Evolutionary conservation across 768 basidiomycete genomes (phyloP).

Genomic region (Imleria badia): DNA sequence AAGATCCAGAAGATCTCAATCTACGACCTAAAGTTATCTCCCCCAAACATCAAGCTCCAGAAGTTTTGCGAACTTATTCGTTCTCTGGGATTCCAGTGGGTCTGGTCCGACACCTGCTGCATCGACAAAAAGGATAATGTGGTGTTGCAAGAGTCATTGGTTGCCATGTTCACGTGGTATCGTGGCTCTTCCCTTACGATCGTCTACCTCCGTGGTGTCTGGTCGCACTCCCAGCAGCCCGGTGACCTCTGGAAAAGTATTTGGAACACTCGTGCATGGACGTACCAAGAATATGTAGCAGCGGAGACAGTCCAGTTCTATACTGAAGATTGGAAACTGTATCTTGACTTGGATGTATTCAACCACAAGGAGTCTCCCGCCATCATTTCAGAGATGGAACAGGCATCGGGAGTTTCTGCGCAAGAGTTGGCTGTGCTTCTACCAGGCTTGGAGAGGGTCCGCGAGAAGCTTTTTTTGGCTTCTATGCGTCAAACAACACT

Average conservation of each 20-base stretch:
- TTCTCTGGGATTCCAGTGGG: too few species aligned
- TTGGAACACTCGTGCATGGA: conserved; percentile 13
- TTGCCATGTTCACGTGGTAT: conserved; percentile 16
- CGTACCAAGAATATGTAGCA: conserved; percentile 12
- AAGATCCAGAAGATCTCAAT: background rate
- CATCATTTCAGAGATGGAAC: conserved; percentile 3
- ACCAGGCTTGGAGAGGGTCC: conserved; percentile 7
- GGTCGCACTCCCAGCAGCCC: background rate
- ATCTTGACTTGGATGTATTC: background rate
- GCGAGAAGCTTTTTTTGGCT: conserved; percentile 7
- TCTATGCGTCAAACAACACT: background rate
- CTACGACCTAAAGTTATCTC: background rate
- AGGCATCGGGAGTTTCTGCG: background rate
- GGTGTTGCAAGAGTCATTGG: background rate
- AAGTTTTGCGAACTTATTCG: background rate
- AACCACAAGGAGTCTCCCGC: conserved; percentile 5
- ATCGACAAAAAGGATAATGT: background rate
- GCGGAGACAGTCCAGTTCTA: conserved; percentile 1
- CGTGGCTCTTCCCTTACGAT: conserved; percentile 1
- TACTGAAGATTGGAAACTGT: conserved; percentile 12
- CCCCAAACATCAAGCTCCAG: background rate
- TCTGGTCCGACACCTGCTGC: conserved; percentile 13
- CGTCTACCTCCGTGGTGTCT: conserved; percentile 4
- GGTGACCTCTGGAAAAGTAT: background rate
- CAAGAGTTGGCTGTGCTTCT: background rate